A percentile compares a stretch with the other conserved stretches of the same genome.
phyloP scores from a whole-genome alignment of 192 early-diverging fungal species.

The Coemansia erecta region DNA sequence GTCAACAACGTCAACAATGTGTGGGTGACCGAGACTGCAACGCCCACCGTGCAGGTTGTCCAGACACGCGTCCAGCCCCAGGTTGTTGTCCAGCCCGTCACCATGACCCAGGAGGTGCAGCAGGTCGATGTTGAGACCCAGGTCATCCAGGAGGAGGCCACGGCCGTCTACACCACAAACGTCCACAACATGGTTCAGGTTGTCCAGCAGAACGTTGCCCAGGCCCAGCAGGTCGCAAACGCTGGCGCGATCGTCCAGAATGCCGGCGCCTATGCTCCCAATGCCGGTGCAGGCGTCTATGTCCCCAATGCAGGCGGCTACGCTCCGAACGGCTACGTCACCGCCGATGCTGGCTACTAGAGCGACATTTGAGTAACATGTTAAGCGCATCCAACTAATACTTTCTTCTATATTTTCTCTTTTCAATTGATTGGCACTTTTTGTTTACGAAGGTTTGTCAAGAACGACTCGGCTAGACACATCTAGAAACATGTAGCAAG shows the following conservation, averaged over 20 bases:
- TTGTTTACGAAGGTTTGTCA: background rate
- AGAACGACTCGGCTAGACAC: background rate
- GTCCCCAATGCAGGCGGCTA: background rate
- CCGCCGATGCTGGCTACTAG: background rate
- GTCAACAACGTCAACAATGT: conserved; percentile 46
- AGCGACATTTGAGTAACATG: background rate
- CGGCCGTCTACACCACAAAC: conserved; percentile 33
- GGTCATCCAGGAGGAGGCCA: conserved; percentile 43
- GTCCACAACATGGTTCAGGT: conserved; percentile 50
- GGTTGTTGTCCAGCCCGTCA: conserved; percentile 48
- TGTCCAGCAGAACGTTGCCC: conserved; percentile 45
- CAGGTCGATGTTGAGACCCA: conserved; percentile 38
- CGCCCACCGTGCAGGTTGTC: conserved; percentile 47
- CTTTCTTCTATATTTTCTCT: conserved; percentile 5
- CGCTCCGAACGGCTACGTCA: conserved; percentile 9
- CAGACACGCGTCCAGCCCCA: conserved; percentile 44
- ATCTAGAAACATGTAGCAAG: conserved; percentile 47
- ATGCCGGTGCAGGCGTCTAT: conserved; percentile 1
- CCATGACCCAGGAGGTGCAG: conserved; percentile 45
- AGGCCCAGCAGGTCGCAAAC: conserved; percentile 15
- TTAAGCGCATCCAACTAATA: background rate
- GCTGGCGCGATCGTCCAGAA: conserved; percentile 6
- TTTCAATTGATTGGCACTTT: conserved; percentile 14
- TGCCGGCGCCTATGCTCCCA: conserved; percentile 11
- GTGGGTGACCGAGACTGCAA: conserved; percentile 46